Conservation (phyloP, 2,329 filamentous ascomycete genomes). For the Harringtonia lauricola region DNA sequence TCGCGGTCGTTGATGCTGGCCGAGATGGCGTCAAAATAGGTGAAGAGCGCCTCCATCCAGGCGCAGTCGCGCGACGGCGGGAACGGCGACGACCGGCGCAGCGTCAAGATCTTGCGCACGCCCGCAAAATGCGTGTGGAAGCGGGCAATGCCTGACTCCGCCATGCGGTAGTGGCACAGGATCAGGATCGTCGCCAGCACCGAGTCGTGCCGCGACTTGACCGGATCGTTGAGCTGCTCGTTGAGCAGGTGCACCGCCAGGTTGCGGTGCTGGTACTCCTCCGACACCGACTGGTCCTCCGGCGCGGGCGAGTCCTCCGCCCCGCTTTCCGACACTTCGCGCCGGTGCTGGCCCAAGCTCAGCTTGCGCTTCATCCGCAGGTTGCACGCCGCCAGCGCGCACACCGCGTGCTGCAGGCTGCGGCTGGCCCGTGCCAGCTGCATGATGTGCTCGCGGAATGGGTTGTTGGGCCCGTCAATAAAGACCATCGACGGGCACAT, state of each 20-base stretch:
- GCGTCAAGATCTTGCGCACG: conserved; percentile 76
- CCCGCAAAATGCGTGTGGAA: conserved; percentile 91
- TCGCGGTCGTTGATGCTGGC: conserved; percentile 88
- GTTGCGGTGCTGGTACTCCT: conserved; percentile 73
- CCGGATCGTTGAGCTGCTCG: conserved; percentile 66
- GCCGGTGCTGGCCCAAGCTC: conserved; percentile 44
- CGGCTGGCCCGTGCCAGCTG: conserved; percentile 66
- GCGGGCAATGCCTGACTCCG: conserved; percentile 83
- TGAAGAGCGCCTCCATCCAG: conserved; percentile 91
- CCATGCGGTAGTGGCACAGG: conserved; percentile 85
- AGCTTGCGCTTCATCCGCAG: conserved; percentile 71
- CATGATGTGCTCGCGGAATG: conserved; percentile 74
- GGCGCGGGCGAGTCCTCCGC: conserved; percentile 4
- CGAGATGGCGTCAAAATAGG: conserved; percentile 88
- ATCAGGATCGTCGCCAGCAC: conserved; percentile 80
- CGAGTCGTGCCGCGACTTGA: conserved; percentile 69
- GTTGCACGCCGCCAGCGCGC: conserved; percentile 80
- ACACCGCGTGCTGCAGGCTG: conserved; percentile 85
- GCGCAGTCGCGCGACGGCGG: conserved; percentile 56
- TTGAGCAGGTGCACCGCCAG: conserved; percentile 76
- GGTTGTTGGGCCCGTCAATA: conserved; percentile 77
- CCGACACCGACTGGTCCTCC: conserved; percentile 55
- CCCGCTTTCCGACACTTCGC: conserved; percentile 34
- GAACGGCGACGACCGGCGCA: conserved; percentile 48
- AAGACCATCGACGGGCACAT: conserved; percentile 88